phyloP scores from a whole-genome alignment of 78 protist species.

The Dictyostelium capitatum region DNA sequence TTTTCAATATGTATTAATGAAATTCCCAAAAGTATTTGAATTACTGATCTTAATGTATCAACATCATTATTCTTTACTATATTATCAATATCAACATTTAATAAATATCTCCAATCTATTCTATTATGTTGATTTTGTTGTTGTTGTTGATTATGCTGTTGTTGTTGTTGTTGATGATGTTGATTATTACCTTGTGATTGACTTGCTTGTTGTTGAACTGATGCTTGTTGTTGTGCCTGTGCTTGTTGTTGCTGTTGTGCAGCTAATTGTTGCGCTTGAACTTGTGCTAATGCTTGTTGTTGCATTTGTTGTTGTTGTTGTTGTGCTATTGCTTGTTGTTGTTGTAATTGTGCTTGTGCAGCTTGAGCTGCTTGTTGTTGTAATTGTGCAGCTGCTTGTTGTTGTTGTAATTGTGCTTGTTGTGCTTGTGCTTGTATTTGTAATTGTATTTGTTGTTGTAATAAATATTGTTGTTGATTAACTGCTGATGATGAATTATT shows the following conservation, averaged over 20 bases:
- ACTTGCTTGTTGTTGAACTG: neutral
- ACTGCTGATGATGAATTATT: too few species aligned
- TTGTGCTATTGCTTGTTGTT: too few species aligned
- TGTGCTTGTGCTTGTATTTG: too few species aligned
- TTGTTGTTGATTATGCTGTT: neutral
- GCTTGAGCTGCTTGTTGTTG: too few species aligned
- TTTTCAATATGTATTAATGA: slow-evolving; percentile 2
- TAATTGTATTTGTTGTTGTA: too few species aligned
- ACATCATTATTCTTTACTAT: slow-evolving; percentile 11
- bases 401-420: too few species aligned
- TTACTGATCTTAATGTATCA: slow-evolving; percentile 14
- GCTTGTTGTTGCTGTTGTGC: neutral
- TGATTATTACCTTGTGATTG: neutral
- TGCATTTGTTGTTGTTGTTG: too few species aligned
- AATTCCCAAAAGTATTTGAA: neutral
- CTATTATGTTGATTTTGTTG: slow-evolving; percentile 3
- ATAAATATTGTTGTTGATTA: too few species aligned
- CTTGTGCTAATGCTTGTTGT: too few species aligned
- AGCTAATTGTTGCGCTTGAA: too few species aligned
- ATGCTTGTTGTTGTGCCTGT: neutral
- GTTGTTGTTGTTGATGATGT: neutral
- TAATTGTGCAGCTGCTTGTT: too few species aligned
- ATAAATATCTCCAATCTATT: slow-evolving; percentile 22
- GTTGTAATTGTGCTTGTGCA: too few species aligned
- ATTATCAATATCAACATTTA: slow-evolving; percentile 8